phyloP scores from a whole-genome alignment of 257 asterid species.

The Solanum tarapatanum region DNA sequence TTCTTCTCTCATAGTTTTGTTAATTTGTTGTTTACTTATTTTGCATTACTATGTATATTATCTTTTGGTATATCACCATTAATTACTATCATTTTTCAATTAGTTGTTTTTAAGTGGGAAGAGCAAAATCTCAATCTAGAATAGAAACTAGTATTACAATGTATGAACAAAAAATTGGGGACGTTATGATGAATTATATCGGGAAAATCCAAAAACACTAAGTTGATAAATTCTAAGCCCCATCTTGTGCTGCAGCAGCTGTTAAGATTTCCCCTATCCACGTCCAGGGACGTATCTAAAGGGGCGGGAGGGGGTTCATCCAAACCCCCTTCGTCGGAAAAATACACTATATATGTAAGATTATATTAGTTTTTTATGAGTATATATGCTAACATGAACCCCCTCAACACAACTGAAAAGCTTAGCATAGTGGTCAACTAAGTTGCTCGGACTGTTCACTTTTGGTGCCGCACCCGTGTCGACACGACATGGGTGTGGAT shows the following conservation, averaged over 20 bases:
- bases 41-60: background rate
- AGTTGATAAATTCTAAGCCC: background rate
- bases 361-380: background rate
- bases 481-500: too few species aligned
- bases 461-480: too few species aligned
- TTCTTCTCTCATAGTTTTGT: background rate
- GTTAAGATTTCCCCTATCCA: background rate
- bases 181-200: background rate
- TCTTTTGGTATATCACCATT: background rate
- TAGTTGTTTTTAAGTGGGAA: background rate
- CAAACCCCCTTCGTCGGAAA: background rate
- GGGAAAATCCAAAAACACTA: background rate
- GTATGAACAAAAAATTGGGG: background rate
- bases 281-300: background rate
- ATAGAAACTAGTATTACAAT: background rate
- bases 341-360: background rate
- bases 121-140: background rate
- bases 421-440: background rate
- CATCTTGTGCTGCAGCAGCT: background rate
- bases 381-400: background rate
- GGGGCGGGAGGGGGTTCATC: background rate
- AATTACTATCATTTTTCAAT: background rate
- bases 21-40: background rate
- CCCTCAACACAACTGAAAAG: background rate
- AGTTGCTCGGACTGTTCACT: too few species aligned